Evolutionary conservation across 2,329 filamentous ascomycete genomes (phyloP).

Genomic region (Fusarium pininemorale): DNA sequence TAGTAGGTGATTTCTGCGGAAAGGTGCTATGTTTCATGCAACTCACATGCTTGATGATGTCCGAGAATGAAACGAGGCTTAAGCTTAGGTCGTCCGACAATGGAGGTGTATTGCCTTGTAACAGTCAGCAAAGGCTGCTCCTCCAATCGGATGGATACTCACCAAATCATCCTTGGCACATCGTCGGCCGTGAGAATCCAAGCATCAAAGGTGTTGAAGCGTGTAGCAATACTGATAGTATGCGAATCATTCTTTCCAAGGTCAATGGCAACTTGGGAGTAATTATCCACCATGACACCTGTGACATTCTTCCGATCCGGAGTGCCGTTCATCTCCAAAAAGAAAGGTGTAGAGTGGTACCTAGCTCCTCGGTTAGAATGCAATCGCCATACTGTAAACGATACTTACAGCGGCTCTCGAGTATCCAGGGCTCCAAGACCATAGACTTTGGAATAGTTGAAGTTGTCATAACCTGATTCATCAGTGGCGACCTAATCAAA

Average conservation of each 20-base stretch:
- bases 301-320: neutral
- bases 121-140: neutral
- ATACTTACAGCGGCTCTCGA: neutral
- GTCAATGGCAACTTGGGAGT: neutral
- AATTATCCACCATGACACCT: neutral
- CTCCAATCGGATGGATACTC: fast-evolving
- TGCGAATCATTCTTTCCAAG: neutral
- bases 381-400: fast-evolving
- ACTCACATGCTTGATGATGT: conserved; percentile 1
- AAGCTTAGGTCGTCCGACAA: conserved; percentile 1
- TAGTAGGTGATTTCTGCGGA: fast-evolving
- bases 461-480: neutral
- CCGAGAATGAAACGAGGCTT: neutral
- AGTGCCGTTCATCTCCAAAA: neutral
- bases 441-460: neutral
- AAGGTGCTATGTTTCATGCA: fast-evolving
- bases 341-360: neutral
- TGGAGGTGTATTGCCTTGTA: neutral
- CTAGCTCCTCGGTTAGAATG: neutral
- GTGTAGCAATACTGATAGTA: neutral
- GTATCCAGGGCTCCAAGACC: neutral
- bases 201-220: neutral
- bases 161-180: neutral
- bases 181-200: neutral
- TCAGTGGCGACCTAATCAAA: neutral